phyloP scores from a whole-genome alignment of 257 asterid genomes.

The Przewalskia tangutica region DNA sequence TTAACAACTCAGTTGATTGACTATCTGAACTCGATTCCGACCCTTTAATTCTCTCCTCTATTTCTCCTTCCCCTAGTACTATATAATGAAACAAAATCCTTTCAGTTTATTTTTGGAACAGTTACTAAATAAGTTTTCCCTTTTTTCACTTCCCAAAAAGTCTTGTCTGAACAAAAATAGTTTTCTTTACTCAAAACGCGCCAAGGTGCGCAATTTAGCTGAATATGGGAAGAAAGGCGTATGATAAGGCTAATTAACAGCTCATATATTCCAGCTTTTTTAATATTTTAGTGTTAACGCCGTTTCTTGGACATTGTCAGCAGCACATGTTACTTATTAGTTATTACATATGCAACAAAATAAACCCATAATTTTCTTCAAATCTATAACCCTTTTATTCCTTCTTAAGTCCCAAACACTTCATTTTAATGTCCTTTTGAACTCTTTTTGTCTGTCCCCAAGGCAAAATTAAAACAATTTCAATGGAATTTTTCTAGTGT shows the following conservation, averaged over 20 bases:
- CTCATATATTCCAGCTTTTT: constrained; percentile 23
- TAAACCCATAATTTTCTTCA: not conserved
- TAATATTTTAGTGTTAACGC: not conserved
- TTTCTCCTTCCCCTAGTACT: too few relatives aligned
- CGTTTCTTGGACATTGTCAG: constrained; percentile 15
- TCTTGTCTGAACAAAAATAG: not conserved
- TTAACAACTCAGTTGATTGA: too few relatives aligned
- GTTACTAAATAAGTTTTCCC: too few relatives aligned
- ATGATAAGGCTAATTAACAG: constrained; percentile 14
- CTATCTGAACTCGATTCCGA: too few relatives aligned
- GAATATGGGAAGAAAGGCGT: not conserved
- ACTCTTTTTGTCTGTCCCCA: too few relatives aligned
- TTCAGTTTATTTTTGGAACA: too few relatives aligned
- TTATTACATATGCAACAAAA: constrained; percentile 11
- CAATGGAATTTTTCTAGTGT: constrained; percentile 17
- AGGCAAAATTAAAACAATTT: not conserved
- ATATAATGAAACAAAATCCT: too few relatives aligned
- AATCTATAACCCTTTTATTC: constrained; percentile 4
- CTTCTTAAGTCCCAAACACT: not conserved
- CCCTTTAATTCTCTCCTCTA: too few relatives aligned
- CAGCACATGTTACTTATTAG: constrained; percentile 10
- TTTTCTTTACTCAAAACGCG: not conserved
- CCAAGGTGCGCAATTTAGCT: constrained; percentile 3
- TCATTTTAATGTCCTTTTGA: too few relatives aligned
- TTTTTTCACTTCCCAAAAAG: too few relatives aligned